Base-by-base conservation (phyloP, 2,329 filamentous ascomycete genomes). In the Ambrosiella beaveri region DNA sequence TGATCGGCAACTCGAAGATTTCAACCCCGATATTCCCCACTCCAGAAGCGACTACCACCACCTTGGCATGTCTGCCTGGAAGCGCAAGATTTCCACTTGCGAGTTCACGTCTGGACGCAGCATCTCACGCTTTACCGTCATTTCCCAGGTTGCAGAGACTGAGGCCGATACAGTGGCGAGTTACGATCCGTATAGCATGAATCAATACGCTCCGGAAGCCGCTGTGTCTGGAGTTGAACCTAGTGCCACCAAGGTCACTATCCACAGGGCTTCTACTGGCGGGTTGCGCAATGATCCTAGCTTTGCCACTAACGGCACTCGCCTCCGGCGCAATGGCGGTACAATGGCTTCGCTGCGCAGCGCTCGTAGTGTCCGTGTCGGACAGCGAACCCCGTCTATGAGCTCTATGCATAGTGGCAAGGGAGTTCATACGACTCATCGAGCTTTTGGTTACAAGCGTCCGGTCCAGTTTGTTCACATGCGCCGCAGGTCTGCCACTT, bases 21-120 rank as follows among this genome's bases (percentile, higher is more conserved):
- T 93, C 66, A 85, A 85, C 60, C 82, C 83, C 37, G 79, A 86
- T 19, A 73, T 96, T 58, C 80, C 80, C n/a, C 86, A 93, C 66
- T 95, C 91, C 0, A 79, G 84, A 58, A 95, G 89, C 69, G 91
- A 97, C 66, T 93, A 94, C 64, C 91, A 96, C 65, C 88, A 94
- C 65, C 78, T 86, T 41, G 76, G 75, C 58, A 79, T 80, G 9
- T 69, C 72, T 0, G 70, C 73, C 36, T 79, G 80, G 73, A 77
- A 75, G 62, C 81, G 78, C 64, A 76, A 79, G 51, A 74, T 81
- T 54, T 81, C 80, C 0, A 84, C 81, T 0, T 75, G 79, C 61
- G 73, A 82, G 62, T 84, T 84, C 65, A 71, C 72, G 1, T 71
- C 75, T 56, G 74, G 74, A 27, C 72, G 78, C 56, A 77, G 75